These are phyloP conservation scores for Prillingera fragicola DNA, from an alignment of 1,284 basidiomycete genomes.

Conservation along the genomic window DNA sequence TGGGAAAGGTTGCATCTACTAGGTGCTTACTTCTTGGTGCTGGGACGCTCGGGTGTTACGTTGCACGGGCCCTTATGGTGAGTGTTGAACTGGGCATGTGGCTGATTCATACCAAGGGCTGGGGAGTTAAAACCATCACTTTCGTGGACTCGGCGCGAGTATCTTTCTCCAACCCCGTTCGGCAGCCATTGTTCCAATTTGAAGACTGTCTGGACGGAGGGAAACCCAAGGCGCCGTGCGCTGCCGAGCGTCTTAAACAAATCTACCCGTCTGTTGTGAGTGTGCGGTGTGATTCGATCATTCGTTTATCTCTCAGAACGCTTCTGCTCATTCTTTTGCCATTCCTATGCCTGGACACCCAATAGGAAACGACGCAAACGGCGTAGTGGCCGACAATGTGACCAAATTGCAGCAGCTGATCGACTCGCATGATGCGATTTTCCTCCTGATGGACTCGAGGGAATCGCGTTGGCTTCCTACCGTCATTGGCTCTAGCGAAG, in stretches of 20 bases:
- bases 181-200: constrained; percentile 94
- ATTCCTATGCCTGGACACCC: constrained; percentile 99
- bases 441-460: constrained; percentile 94
- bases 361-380: constrained; percentile 55
- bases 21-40: constrained; percentile 84
- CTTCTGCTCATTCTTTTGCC: constrained; percentile 65
- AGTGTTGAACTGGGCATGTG: constrained; percentile 18
- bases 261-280: constrained; percentile 88
- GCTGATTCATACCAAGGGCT: constrained; percentile 57
- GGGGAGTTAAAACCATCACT: constrained; percentile 91
- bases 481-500: constrained; percentile 71
- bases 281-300: constrained; percentile 12
- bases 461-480: constrained; percentile 96
- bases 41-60: constrained; percentile 94
- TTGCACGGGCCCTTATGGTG: constrained; percentile 82
- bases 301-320: constrained; percentile 55
- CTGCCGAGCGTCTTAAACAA: constrained; percentile 76
- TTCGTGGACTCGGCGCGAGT: constrained; percentile 86
- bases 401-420: constrained; percentile 68
- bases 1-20: constrained; percentile 77
- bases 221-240: constrained; percentile 85
- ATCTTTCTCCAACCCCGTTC: constrained; percentile 93
- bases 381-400: constrained; percentile 56
- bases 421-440: constrained; percentile 79
- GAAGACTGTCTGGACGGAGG: constrained; percentile 90